These are phyloP conservation scores for Tricholoma matsutake DNA, from an alignment of 768 basidiomycete species.

Conservation along the genomic window DNA sequence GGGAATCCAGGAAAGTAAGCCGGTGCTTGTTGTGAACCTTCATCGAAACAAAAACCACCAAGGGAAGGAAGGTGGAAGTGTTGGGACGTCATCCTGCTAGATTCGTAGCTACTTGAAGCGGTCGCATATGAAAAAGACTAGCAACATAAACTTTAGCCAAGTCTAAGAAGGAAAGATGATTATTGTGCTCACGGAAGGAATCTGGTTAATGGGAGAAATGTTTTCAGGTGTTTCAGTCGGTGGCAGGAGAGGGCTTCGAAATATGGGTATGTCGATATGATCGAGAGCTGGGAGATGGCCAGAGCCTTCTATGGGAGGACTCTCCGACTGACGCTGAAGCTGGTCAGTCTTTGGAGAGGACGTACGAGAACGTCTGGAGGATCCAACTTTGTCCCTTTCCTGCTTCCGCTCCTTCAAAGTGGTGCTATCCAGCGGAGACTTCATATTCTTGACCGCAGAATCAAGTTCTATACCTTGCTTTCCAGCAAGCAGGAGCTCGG, in stretches of 20 bases:
- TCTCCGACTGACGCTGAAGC: not conserved
- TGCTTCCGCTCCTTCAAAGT: not conserved
- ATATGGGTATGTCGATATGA: slow-evolving; percentile 12
- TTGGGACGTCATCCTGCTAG: not conserved
- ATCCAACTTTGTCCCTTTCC: not conserved
- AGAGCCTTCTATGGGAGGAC: not conserved
- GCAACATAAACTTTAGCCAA: not conserved
- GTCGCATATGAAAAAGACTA: not conserved
- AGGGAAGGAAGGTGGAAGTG: not conserved
- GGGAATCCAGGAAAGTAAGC: not conserved
- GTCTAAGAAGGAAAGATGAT: not conserved
- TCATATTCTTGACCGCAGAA: slow-evolving; percentile 37
- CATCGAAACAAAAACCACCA: not conserved
- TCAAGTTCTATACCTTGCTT: slow-evolving; percentile 48
- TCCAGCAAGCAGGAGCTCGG: slow-evolving; percentile 47
- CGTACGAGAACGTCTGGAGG: not conserved
- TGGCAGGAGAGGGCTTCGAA: slow-evolving; percentile 30
- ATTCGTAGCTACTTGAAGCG: not conserved
- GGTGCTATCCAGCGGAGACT: slow-evolving; percentile 5
- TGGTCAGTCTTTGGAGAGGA: not conserved
- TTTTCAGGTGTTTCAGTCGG: slow-evolving; percentile 11
- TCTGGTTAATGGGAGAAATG: slow-evolving; percentile 5
- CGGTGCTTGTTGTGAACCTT: not conserved
- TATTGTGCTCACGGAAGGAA: not conserved
- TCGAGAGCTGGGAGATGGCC: not conserved